Conservation (phyloP, 768 basidiomycete genomes). For the Tulasnella sp. region DNA sequence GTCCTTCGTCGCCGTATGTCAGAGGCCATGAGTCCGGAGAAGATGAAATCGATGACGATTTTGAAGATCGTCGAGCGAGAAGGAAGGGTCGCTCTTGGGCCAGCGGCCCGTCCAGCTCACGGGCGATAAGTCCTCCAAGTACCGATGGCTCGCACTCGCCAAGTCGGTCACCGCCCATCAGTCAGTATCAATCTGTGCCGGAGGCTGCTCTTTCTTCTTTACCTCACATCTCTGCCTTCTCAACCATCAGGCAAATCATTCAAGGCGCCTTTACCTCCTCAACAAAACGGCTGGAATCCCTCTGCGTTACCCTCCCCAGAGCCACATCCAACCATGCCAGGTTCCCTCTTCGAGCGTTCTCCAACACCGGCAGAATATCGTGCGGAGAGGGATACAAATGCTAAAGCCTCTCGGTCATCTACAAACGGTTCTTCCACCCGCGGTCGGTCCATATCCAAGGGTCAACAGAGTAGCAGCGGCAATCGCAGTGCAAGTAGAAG, state of each 20-base stretch:
- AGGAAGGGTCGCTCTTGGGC: background rate
- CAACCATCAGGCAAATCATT: background rate
- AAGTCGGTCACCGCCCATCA: background rate
- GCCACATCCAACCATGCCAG: constrained; percentile 2
- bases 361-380: constrained; percentile 8
- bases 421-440: background rate
- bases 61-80: background rate
- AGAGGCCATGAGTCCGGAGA: background rate
- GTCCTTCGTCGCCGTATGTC: constrained; percentile 3
- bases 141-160: background rate
- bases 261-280: background rate
- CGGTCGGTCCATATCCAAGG: background rate
- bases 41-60: background rate
- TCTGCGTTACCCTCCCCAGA: background rate
- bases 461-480: background rate
- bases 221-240: background rate
- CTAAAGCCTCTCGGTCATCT: background rate
- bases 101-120: background rate
- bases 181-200: background rate
- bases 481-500: background rate
- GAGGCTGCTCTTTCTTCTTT: background rate
- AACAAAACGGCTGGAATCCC: background rate
- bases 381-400: background rate
- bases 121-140: background rate
- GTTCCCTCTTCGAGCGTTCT: constrained; percentile 9